Evolutionary conservation across 164 flowering plant genomes (phyloP), one percentile per base, ranked within the genome.

Genomic region (Kingdonia uniflora): DNA sequence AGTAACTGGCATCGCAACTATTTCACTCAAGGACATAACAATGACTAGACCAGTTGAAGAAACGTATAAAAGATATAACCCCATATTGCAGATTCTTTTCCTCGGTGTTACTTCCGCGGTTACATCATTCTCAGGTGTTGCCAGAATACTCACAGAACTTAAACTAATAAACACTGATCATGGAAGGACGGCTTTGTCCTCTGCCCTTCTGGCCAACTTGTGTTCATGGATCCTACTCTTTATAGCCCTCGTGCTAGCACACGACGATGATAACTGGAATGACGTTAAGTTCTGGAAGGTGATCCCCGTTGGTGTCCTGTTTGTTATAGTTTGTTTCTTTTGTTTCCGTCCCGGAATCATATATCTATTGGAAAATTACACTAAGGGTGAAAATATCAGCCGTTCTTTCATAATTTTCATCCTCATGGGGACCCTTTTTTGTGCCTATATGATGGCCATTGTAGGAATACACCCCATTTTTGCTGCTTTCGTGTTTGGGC

Each of bases 401-500:
- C 51, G 51, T 4, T 59, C 37, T 19, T 38, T 51, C 39, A 52
- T 59, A 14, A 42, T 51, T 52, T 6, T 59, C 16, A 59, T 59
- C 13, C 43, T 59, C 42, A 44, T 51, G 5, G 51, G 56, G 1
- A 51, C 51, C 21, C 42, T 59, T 51, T 5, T 52, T 19, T 52
- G 56, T 29, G 43, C 43, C 23, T 59, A 51, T 20, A 33, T 46
- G 15, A 52, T 56, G 0, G 63, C 51, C 17, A 21, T 51, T 11
- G 51, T 59, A 24, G 63, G 63, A 10, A 33, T 51, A 12, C 56
- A 51, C 15, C 16, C 51, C 0, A 15, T 59, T 19, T 59, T 52
- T 35, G 63, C 56, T 35, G 63, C 63, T 14, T 59, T 59, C 35
- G 24, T 59, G 29, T 59, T 52, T n/a, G 57, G 63, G 10, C 33